Evolutionary conservation across 306 rosid genomes (phyloP).

Genomic region (Calophaca sinica): DNA sequence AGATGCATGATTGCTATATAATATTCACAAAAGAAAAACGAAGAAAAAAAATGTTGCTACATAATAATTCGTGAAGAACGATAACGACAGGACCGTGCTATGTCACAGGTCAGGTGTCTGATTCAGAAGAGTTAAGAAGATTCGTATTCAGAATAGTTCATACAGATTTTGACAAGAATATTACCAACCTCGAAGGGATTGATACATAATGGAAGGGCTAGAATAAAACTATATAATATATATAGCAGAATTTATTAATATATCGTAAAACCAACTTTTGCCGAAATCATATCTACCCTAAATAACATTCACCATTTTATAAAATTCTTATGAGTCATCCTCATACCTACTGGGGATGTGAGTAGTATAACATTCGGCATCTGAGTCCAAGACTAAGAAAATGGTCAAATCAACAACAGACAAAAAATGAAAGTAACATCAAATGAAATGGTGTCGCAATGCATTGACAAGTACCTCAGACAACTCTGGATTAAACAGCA

Average conservation of each 20-base stretch:
- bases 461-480: neutral
- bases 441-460: neutral
- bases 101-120: conserved; percentile 8
- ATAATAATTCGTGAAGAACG: neutral
- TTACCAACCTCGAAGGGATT: conserved; percentile 15
- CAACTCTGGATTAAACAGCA: too few species aligned
- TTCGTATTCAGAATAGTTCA: conserved; percentile 28
- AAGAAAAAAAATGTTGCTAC: neutral
- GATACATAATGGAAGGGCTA: neutral
- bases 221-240: too few species aligned
- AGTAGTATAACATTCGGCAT: neutral
- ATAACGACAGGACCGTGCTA: neutral
- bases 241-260: neutral
- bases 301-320: conserved; percentile 19
- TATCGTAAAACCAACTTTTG: neutral
- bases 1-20: conserved; percentile 12
- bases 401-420: neutral
- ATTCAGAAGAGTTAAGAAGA: conserved; percentile 1
- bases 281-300: neutral
- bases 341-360: neutral
- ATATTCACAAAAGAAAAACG: neutral
- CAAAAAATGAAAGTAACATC: neutral
- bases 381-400: conserved; percentile 1
- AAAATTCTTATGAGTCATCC: neutral
- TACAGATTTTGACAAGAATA: conserved; percentile 32